Conservation (phyloP, 257 asterid genomes). For the Gynochthodes officinalis region DNA sequence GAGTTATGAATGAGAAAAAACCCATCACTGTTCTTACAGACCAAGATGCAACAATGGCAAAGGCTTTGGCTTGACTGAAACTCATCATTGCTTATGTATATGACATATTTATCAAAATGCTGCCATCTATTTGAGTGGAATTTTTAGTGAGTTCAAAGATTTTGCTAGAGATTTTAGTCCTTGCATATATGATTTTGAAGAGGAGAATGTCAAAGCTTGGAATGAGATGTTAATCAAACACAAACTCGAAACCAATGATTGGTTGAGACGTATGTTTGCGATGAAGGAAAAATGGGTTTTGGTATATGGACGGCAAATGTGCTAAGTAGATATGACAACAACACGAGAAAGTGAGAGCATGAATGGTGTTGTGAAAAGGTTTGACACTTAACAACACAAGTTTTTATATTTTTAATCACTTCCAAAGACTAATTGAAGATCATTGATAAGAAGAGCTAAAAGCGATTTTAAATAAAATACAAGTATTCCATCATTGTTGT, state of each 20-base stretch:
- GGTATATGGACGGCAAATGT: neutral
- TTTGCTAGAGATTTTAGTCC: neutral
- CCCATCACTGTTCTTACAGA: neutral
- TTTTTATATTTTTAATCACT: neutral
- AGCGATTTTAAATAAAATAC: neutral
- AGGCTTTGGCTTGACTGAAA: neutral
- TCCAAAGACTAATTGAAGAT: neutral
- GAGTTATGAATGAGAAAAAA: neutral
- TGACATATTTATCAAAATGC: neutral
- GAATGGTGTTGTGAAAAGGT: neutral
- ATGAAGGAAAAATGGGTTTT: neutral
- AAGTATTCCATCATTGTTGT: neutral
- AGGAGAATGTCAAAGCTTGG: neutral
- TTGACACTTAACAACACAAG: neutral
- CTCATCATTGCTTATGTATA: neutral
- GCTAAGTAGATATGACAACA: neutral
- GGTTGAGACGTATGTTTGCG: neutral
- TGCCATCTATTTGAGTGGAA: neutral
- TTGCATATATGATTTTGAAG: neutral
- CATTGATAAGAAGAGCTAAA: neutral
- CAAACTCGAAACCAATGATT: neutral
- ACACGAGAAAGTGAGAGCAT: neutral
- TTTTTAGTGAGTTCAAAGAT: neutral
- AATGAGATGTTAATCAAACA: neutral
- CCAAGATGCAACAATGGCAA: neutral